phyloP scores from a whole-genome alignment of 805 yeast genomes.

The Metschnikowia peoriensis region DNA sequence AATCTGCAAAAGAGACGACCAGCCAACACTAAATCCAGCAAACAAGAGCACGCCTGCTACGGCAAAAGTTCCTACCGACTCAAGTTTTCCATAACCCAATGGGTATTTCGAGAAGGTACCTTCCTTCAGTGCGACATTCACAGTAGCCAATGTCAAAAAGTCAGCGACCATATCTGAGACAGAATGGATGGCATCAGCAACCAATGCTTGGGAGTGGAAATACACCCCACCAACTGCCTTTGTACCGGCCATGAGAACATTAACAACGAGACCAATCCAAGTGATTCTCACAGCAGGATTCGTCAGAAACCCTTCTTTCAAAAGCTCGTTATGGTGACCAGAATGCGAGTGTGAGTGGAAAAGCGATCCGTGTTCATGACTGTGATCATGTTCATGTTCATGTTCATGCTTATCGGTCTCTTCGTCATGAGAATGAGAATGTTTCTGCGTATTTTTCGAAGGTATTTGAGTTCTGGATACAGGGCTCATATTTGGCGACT shows the following conservation, averaged over 20 bases:
- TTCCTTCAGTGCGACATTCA: conserved; percentile 61
- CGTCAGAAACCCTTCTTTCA: conserved; percentile 25
- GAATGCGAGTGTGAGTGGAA: conserved; percentile 27
- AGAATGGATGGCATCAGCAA: conserved; percentile 95
- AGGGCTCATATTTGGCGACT: neutral
- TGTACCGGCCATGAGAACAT: conserved; percentile 80
- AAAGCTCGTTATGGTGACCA: conserved; percentile 44
- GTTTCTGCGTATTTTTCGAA: neutral
- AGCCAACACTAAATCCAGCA: conserved; percentile 91
- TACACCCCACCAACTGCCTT: conserved; percentile 87
- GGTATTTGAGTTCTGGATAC: neutral
- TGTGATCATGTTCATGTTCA: conserved; percentile 13
- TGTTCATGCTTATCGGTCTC: conserved; percentile 5
- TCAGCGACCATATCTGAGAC: conserved; percentile 88
- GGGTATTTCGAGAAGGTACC: conserved; percentile 68
- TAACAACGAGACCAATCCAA: conserved; percentile 83
- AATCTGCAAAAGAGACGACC: conserved; percentile 71
- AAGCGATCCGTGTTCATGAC: conserved; percentile 24
- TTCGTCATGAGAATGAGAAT: conserved; percentile 6
- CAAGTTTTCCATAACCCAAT: conserved; percentile 88
- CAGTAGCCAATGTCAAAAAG: conserved; percentile 84
- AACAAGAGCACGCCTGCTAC: conserved; percentile 79
- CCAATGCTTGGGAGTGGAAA: conserved; percentile 90
- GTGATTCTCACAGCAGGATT: conserved; percentile 93
- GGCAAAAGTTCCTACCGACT: conserved; percentile 85